Conservation (phyloP, 495 filamentous ascomycete species). For the Penicillium soppii region DNA sequence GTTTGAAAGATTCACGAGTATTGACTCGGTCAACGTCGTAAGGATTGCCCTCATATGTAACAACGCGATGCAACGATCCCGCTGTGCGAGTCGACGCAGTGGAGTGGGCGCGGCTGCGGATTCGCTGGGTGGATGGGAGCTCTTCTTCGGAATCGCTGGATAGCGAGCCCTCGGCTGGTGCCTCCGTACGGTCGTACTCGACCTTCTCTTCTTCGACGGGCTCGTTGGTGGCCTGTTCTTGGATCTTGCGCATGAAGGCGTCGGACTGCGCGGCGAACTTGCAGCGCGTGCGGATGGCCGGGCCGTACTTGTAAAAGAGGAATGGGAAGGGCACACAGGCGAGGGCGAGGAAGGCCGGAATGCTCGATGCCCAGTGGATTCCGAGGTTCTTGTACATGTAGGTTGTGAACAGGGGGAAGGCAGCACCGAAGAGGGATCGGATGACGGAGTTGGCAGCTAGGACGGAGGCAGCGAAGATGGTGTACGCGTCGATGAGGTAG, state of each 20-base stretch:
- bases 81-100: slow-evolving; percentile 29
- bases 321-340: slow-evolving; percentile 77
- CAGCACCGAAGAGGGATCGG: slow-evolving; percentile 70
- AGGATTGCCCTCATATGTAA: slow-evolving; percentile 44
- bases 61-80: slow-evolving; percentile 23
- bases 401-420: slow-evolving; percentile 80
- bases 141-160: slow-evolving; percentile 28
- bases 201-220: slow-evolving; percentile 16
- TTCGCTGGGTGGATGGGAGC: slow-evolving; percentile 22
- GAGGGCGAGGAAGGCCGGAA: slow-evolving; percentile 76
- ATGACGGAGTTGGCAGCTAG: slow-evolving; percentile 76
- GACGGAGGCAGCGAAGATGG: slow-evolving; percentile 77
- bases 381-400: slow-evolving; percentile 75
- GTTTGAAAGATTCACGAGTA: slow-evolving; percentile 44
- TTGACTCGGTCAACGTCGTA: slow-evolving; percentile 48
- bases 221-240: slow-evolving; percentile 20
- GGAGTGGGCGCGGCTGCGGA: slow-evolving; percentile 35
- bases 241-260: slow-evolving; percentile 47
- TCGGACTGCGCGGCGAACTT: slow-evolving; percentile 65
- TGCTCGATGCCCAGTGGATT: slow-evolving; percentile 75
- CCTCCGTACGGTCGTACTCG: slow-evolving; percentile 43
- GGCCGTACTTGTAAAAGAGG: slow-evolving; percentile 77
- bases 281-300: slow-evolving; percentile 63
- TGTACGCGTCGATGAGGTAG: slow-evolving; percentile 81
- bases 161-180: slow-evolving; percentile 25